phyloP scores from a whole-genome alignment of 2,329 filamentous ascomycete genomes.

The Alternaria novae-zelandiae region DNA sequence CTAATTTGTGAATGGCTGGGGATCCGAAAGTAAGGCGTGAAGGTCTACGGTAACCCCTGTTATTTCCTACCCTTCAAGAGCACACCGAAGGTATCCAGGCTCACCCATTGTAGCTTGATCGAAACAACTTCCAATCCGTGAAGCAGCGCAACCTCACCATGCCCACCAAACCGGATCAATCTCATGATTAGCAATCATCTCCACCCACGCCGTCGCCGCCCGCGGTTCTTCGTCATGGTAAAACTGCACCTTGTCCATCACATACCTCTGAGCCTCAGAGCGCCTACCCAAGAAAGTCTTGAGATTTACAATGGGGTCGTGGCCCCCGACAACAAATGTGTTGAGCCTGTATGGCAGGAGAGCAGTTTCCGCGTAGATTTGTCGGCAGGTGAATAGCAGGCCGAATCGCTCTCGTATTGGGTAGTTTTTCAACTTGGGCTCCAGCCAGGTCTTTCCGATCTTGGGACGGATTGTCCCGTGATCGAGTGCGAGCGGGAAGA shows the following conservation, averaged over 20 bases:
- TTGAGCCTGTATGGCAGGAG: neutral
- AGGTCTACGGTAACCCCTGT: neutral
- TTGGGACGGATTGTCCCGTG: neutral
- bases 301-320: too few species aligned
- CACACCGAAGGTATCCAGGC: neutral
- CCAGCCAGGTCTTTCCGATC: rapidly evolving
- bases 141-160: neutral
- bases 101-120: neutral
- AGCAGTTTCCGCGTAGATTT: neutral
- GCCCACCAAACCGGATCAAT: neutral
- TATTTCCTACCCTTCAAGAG: neutral
- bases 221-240: neutral
- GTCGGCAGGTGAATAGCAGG: neutral
- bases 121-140: rapidly evolving
- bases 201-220: neutral
- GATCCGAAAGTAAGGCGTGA: too few species aligned
- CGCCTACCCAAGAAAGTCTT: neutral
- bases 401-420: neutral
- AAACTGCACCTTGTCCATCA: neutral
- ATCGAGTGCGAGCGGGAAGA: neutral
- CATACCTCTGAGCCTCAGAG: neutral
- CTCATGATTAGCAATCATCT: neutral
- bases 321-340: neutral
- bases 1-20: too few species aligned
- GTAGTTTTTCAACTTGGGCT: neutral